Evolutionary conservation across 257 asterid species (phyloP), one percentile per base, ranked within the genome.

Genomic region (Scutellaria minor): DNA sequence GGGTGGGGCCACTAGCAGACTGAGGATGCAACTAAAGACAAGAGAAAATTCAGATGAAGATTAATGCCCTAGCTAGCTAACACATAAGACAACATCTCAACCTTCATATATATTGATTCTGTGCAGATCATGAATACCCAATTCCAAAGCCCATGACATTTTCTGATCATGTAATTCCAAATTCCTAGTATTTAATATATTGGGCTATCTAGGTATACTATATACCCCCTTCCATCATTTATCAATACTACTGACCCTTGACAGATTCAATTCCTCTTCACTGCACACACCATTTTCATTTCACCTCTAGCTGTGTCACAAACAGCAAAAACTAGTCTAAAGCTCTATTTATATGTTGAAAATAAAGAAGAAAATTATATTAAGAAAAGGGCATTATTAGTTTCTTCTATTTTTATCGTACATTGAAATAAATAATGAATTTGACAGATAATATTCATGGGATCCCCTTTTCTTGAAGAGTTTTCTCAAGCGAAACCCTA

Each of bases 31-130:
- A 70, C 48, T 15, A 55, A 68, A 48, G 77, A 58, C 70, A 79
- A 64, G 44, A 42, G 59, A 20, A 55, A 64, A 75, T 50, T 75
- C 72, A 70, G 66, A 74, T 7, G 73, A 67, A 68, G 67, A 61
- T 68, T 68, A 41, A 66, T 45, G 8, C 18, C 66, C 52, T 31
- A 24, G 27, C 27, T 24, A 24, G 27, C 27, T 24, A 45, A 73
- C 24, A 73, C 24, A 70, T 57, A 61, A 71, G 81, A 77, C 81
- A 77, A 72, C 20, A 64, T 61, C 39, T 18, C 31, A 62, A 63
- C 24, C 72, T 62, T 55, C 70, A 65, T 65, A 35, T 58, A 51
- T 66, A 67, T 3, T 54, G 76, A 78, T 74, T 74, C 56, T 68
- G 62, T 31, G 48, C 54, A 73, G 37, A 31, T 31, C 22, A 75